phyloP scores from a whole-genome alignment of 441 rosid species.

The Viola pubescens region DNA sequence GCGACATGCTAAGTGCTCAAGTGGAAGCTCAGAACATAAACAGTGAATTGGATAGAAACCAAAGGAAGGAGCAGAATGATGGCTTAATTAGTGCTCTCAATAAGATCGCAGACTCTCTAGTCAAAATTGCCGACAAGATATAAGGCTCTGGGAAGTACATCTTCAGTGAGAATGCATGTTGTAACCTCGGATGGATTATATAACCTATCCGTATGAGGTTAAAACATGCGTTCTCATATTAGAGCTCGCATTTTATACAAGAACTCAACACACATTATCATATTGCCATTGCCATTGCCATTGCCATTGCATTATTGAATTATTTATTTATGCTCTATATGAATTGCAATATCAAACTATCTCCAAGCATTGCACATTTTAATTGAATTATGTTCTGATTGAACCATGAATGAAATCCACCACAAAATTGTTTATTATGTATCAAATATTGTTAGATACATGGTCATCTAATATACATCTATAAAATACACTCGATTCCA shows the following conservation, averaged over 20 bases:
- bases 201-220: too few species aligned
- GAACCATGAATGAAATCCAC: too few species aligned
- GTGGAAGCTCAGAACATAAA: constrained; percentile 67
- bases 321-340: not conserved
- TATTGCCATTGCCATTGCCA: too few species aligned
- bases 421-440: not conserved
- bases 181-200: too few species aligned
- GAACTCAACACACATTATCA: too few species aligned
- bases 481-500: constrained; percentile 5
- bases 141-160: constrained; percentile 15
- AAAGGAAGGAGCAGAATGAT: constrained; percentile 47
- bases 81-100: constrained; percentile 50
- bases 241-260: too few species aligned
- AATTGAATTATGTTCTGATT: not conserved
- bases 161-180: not conserved
- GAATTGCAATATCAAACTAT: constrained; percentile 1
- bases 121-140: constrained; percentile 70
- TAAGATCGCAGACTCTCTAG: constrained; percentile 63
- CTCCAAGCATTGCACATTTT: not conserved
- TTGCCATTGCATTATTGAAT: not conserved
- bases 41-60: constrained; percentile 53
- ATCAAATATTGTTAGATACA: constrained; percentile 10
- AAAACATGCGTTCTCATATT: too few species aligned
- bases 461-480: constrained; percentile 12
- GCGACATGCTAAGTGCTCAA: constrained; percentile 49